Conservation (phyloP, 2,329 filamentous ascomycete species). For the Sporothrix phasma region DNA sequence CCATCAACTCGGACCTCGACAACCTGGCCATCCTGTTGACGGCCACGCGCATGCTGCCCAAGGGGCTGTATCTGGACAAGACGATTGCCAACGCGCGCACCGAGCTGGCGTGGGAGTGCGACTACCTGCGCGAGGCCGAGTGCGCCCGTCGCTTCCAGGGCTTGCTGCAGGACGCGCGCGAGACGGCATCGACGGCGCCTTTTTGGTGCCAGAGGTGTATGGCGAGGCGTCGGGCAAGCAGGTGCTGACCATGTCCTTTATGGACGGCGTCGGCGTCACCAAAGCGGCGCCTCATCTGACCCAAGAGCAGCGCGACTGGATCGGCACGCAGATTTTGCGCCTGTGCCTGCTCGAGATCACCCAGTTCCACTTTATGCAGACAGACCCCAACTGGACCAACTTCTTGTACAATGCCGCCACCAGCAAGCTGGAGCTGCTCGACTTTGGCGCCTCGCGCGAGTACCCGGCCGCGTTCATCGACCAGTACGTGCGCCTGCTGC, state of each 20-base stretch:
- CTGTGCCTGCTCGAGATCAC: slow-evolving; percentile 87
- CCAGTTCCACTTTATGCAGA: slow-evolving; percentile 98
- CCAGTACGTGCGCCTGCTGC: slow-evolving; percentile 69
- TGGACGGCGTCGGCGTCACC: slow-evolving; percentile 79
- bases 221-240: slow-evolving; percentile 21
- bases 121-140: slow-evolving; percentile 81
- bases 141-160: slow-evolving; percentile 67
- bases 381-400: slow-evolving; percentile 98
- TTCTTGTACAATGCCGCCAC: slow-evolving; percentile 75
- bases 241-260: slow-evolving; percentile 72
- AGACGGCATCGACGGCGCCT: slow-evolving; percentile 39
- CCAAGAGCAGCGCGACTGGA: slow-evolving; percentile 86
- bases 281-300: slow-evolving; percentile 58
- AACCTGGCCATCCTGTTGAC: slow-evolving; percentile 86
- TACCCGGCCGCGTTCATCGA: slow-evolving; percentile 71
- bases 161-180: slow-evolving; percentile 48
- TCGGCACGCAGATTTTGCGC: slow-evolving; percentile 85
- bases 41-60: slow-evolving; percentile 80
- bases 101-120: slow-evolving; percentile 94
- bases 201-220: slow-evolving; percentile 54
- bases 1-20: slow-evolving; percentile 91
- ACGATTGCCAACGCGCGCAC: slow-evolving; percentile 91
- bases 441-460: slow-evolving; percentile 87
- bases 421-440: slow-evolving; percentile 75
- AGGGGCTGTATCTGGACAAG: slow-evolving; percentile 88